Percentiles rank a stretch among this genome's conserved stretches.
phyloP scores from a whole-genome alignment of 1,284 basidiomycete species.

The Golubevia pallescens region DNA sequence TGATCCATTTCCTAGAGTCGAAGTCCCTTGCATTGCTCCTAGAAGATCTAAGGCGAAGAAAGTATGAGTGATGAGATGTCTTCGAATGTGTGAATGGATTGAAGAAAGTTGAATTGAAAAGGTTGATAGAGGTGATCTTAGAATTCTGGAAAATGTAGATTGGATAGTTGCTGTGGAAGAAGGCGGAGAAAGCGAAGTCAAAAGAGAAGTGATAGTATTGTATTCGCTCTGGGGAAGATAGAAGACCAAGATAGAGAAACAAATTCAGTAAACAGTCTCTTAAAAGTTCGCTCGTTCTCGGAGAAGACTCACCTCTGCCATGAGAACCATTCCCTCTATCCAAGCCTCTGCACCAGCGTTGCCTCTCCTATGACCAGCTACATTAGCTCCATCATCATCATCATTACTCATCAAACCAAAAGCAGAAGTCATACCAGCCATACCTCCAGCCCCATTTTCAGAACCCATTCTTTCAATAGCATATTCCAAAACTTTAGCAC shows the following conservation, averaged over 20 bases:
- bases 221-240: conserved; percentile 26
- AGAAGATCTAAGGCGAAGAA: conserved; percentile 31
- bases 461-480: conserved; percentile 37
- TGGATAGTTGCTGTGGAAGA: conserved; percentile 24
- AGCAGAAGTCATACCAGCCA: conserved; percentile 27
- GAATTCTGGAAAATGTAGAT: conserved; percentile 27
- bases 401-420: conserved; percentile 24
- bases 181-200: conserved; percentile 24
- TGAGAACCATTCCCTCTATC: conserved; percentile 32
- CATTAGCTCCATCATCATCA: conserved; percentile 26
- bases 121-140: conserved; percentile 15
- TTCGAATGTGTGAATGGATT: conserved; percentile 33
- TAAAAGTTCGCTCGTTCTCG: not conserved
- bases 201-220: conserved; percentile 23
- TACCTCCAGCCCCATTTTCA: conserved; percentile 21
- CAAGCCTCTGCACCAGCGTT: conserved; percentile 27
- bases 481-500: conserved; percentile 21
- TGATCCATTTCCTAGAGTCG: not conserved
- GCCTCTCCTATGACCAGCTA: conserved; percentile 25
- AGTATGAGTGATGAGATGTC: conserved; percentile 37
- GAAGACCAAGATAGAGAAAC: conserved; percentile 4
- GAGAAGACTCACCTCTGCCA: conserved; percentile 23
- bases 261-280: conserved; percentile 7
- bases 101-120: conserved; percentile 27
- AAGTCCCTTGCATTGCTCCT: conserved; percentile 9